Evolutionary conservation across 2,329 filamentous ascomycete genomes (phyloP).

Genomic region (Diaporthe sp.): DNA sequence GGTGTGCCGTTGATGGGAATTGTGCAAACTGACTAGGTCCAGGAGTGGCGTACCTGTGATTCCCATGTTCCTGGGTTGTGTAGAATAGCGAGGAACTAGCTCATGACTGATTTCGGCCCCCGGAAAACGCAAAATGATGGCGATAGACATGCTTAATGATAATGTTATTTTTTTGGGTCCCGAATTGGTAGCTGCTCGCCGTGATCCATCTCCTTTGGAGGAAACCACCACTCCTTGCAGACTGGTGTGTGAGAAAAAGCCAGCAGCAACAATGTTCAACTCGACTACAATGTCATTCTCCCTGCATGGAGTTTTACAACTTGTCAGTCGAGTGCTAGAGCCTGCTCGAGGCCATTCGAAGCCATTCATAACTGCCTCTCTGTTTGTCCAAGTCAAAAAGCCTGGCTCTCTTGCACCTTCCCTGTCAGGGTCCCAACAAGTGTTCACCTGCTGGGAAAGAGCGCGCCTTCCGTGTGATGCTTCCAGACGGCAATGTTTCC

Average conservation of each 20-base stretch:
- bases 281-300: background rate
- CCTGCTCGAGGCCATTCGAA: too few relatives aligned
- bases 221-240: too few relatives aligned
- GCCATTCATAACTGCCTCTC: background rate
- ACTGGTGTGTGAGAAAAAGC: background rate
- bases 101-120: background rate
- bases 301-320: too few relatives aligned
- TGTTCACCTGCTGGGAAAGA: background rate
- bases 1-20: background rate
- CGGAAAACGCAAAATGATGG: background rate
- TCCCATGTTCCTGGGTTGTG: background rate
- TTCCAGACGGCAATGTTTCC: background rate
- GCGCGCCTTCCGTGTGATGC: background rate
- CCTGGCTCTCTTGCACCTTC: background rate
- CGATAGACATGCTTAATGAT: slow-evolving; percentile 15
- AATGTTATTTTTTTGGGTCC: background rate
- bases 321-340: background rate
- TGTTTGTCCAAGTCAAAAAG: background rate
- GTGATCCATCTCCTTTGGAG: background rate
- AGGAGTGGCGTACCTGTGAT: background rate
- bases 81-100: background rate
- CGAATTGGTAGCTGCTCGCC: background rate
- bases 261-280: background rate
- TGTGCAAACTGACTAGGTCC: background rate
- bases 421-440: background rate